Evolutionary conservation across 768 basidiomycete species (phyloP).

Genomic region (Rhizopogon roseolus): DNA sequence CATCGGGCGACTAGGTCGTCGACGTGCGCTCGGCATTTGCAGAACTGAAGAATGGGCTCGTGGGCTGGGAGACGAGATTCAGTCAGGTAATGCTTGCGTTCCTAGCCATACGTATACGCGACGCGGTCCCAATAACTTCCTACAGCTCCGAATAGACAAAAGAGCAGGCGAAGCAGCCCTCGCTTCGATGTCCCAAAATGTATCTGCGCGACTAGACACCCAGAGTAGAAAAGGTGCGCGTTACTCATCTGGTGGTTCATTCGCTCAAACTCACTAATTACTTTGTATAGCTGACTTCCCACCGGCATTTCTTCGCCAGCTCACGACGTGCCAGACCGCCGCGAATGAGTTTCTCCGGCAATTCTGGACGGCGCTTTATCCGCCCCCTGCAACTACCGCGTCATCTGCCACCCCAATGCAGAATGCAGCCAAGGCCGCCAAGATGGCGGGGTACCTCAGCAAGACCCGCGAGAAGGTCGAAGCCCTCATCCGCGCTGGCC

Average conservation of each 20-base stretch:
- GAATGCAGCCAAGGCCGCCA: conserved; percentile 71
- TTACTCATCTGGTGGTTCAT: neutral
- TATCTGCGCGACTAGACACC: conserved; percentile 65
- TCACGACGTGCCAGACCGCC: conserved; percentile 87
- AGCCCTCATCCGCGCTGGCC: conserved; percentile 63
- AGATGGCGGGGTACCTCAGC: conserved; percentile 81
- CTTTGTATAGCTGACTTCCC: conserved; percentile 67
- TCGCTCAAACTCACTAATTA: neutral
- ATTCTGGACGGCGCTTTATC: conserved; percentile 88
- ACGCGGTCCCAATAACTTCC: neutral
- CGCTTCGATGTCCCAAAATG: conserved; percentile 73
- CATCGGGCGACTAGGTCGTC: conserved; percentile 28
- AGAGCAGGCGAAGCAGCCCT: conserved; percentile 67
- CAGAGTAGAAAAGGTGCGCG: conserved; percentile 59
- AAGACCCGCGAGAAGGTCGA: conserved; percentile 81
- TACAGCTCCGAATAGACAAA: conserved; percentile 62
- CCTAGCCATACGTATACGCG: neutral
- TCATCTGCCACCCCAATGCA: conserved; percentile 57
- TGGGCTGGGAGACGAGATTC: conserved; percentile 55
- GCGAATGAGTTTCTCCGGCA: conserved; percentile 96
- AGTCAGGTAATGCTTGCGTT: conserved; percentile 39
- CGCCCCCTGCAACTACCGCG: conserved; percentile 51
- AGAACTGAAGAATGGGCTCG: conserved; percentile 42
- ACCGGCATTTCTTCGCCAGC: conserved; percentile 69
- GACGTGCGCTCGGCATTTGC: conserved; percentile 45